Conservation (phyloP, 805 yeast species). For the Wickerhamiella alocasiicola region DNA sequence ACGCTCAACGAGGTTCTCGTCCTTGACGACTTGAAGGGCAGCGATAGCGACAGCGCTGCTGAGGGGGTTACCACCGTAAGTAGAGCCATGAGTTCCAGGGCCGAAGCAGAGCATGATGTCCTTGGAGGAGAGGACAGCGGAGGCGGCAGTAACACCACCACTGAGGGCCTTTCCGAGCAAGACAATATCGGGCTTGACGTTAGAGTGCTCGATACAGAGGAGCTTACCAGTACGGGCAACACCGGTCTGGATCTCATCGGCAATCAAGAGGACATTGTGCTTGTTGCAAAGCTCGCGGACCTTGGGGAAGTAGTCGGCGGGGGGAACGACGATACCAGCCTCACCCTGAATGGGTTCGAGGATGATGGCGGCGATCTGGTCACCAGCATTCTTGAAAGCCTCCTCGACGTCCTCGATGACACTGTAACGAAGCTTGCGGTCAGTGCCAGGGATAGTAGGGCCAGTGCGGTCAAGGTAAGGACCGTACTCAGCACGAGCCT, state of each 20-base stretch:
- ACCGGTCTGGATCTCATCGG: constrained; percentile 97
- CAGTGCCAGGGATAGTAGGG: constrained; percentile 68
- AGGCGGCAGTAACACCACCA: constrained; percentile 89
- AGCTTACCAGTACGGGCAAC: constrained; percentile 93
- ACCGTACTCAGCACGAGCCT: constrained; percentile 78
- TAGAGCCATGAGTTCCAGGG: constrained; percentile 96
- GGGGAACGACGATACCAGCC: constrained; percentile 95
- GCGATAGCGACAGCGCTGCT: constrained; percentile 89
- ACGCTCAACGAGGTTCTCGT: constrained; percentile 74
- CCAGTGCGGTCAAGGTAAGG: constrained; percentile 80
- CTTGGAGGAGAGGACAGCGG: constrained; percentile 79
- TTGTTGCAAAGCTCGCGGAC: constrained; percentile 67
- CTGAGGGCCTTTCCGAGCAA: constrained; percentile 88
- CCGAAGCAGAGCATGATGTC: constrained; percentile 81
- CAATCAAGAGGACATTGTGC: constrained; percentile 77
- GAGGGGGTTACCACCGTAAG: constrained; percentile 95
- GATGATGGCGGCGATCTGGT: constrained; percentile 77
- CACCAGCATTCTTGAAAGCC: constrained; percentile 64
- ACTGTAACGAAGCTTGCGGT: constrained; percentile 64
- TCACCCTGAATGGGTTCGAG: constrained; percentile 97
- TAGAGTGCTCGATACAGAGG: constrained; percentile 79
- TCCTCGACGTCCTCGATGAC: constrained; percentile 72
- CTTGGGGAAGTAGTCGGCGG: constrained; percentile 58
- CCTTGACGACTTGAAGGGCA: constrained; percentile 78
- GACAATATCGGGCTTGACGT: constrained; percentile 77